Evolutionary conservation across 345 rosid genomes (phyloP), one percentile per base, ranked within the genome.

Genomic region (Lepidium didymum): DNA sequence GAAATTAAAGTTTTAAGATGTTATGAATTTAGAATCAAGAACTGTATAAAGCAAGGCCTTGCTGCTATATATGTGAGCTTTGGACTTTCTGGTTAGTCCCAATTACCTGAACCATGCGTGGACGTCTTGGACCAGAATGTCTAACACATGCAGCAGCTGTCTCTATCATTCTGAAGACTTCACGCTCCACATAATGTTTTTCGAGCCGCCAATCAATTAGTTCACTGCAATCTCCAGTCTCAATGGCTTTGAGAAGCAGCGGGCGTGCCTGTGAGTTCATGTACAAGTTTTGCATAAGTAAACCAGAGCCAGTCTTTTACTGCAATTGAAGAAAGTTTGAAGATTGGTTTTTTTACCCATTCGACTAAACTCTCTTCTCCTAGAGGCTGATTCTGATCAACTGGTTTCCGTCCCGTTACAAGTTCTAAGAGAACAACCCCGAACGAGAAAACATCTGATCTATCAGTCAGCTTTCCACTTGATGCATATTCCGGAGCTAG

Each of bases 311-410:
- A 19, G 37, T 31, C 1, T 40, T 91, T 87, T 66, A 82, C 82
- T 49, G 23, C 64, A 14, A 61, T 4, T 10, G 43, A 57, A 50
- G 25, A 14, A 7, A 31, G 21, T 68, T 14, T 38, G 33, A 67
- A 60, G 69, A 54, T 46, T 68, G 16, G 8, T 27, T 62, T 49
- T 49, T 23, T 61, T 87, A 95, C 99, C 96, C 97, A 95, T 87
- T 95, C 98, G 58, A 89, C 99, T 77, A 95, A 79, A 81, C 96
- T 95, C 77, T 86, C 98, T 67, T 95, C 98, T 29, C 98, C 99
- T 40, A 95, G 55, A 68, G 98, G 96, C 74, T 78, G 96, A 49
- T 73, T 82, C 63, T 91, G 67, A 78, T 94, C 97, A 54, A 91
- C 83, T 46, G 99, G 96, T 83, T 83, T 95, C 10, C 96, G 80